Conservation (phyloP, 495 filamentous ascomycete species). For the Penicillium odoratum region DNA sequence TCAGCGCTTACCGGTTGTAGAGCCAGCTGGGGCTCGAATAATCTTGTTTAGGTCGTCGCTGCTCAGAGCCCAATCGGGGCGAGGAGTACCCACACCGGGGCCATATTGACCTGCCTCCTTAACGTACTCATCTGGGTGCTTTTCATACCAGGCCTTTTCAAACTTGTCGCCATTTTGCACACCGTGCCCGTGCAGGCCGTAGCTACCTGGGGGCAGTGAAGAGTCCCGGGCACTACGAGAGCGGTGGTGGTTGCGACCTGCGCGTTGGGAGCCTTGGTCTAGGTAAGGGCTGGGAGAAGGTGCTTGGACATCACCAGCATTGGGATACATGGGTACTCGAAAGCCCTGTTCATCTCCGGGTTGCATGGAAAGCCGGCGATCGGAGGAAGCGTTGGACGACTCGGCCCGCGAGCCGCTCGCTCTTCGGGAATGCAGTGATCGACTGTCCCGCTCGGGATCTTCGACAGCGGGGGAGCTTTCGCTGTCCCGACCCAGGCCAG, state of each 20-base stretch:
- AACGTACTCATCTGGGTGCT: slow-evolving; percentile 75
- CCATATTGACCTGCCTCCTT: slow-evolving; percentile 75
- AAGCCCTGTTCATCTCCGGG: slow-evolving; percentile 78
- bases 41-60: slow-evolving; percentile 90
- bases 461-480: slow-evolving; percentile 52
- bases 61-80: slow-evolving; percentile 83
- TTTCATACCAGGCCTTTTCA: slow-evolving; percentile 85
- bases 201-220: slow-evolving; percentile 71
- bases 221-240: slow-evolving; percentile 59
- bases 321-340: slow-evolving; percentile 91
- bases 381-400: slow-evolving; percentile 49
- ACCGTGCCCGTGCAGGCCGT: slow-evolving; percentile 85
- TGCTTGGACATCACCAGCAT: slow-evolving; percentile 95
- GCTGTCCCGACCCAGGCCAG: slow-evolving; percentile 66
- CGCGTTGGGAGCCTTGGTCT: slow-evolving; percentile 51
- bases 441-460: slow-evolving; percentile 61
- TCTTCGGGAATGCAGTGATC: slow-evolving; percentile 41
- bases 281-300: slow-evolving; percentile 76
- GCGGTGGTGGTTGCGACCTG: slow-evolving; percentile 68
- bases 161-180: slow-evolving; percentile 66
- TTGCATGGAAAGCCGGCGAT: slow-evolving; percentile 50
- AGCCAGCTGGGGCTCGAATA: slow-evolving; percentile 66
- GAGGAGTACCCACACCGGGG: slow-evolving; percentile 60
- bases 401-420: slow-evolving; percentile 54
- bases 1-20: slow-evolving; percentile 58